phyloP scores from a whole-genome alignment of 2,329 filamentous ascomycete genomes.

The Alternaria arbusti region DNA sequence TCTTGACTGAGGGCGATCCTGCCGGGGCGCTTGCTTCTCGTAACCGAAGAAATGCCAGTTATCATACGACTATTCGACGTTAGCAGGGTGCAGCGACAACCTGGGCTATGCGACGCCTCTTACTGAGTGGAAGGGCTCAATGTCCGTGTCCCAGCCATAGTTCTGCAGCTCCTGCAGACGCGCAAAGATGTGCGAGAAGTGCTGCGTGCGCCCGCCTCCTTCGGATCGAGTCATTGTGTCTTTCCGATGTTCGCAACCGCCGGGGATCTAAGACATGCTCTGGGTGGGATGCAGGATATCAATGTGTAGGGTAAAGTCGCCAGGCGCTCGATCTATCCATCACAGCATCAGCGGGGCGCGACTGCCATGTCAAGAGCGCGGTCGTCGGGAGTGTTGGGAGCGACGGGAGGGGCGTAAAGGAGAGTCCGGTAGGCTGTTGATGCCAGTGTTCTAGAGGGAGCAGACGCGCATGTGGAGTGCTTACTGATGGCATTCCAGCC shows the following conservation, averaged over 20 bases:
- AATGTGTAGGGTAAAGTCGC: not conserved
- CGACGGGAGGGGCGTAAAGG: constrained; percentile 2
- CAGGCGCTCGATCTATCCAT: not conserved
- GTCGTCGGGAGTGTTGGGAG: not conserved
- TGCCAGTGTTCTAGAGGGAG: not conserved
- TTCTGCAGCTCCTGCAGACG: constrained; percentile 48
- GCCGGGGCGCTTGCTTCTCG: constrained; percentile 26
- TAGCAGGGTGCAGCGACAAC: constrained; percentile 12
- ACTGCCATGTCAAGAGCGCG: constrained; percentile 6
- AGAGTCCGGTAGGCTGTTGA: not conserved
- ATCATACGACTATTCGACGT: constrained; percentile 70
- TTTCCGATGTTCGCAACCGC: not conserved
- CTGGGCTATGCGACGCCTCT: constrained; percentile 7
- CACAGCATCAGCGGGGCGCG: constrained; percentile 1
- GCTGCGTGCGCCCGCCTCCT: constrained; percentile 24
- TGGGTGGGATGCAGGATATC: not conserved
- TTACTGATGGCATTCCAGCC: constrained; percentile 19
- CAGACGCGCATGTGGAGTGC: constrained; percentile 14
- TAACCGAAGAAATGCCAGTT: constrained; percentile 71
- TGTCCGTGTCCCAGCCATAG: constrained; percentile 50
- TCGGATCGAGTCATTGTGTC: constrained; percentile 25
- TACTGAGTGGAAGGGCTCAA: constrained; percentile 56
- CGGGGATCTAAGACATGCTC: constrained; percentile 10
- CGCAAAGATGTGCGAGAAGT: constrained; percentile 42
- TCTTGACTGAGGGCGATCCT: constrained; percentile 31